Base-by-base conservation (phyloP, 2,329 filamentous ascomycete genomes). In the Xylaria sp. region DNA sequence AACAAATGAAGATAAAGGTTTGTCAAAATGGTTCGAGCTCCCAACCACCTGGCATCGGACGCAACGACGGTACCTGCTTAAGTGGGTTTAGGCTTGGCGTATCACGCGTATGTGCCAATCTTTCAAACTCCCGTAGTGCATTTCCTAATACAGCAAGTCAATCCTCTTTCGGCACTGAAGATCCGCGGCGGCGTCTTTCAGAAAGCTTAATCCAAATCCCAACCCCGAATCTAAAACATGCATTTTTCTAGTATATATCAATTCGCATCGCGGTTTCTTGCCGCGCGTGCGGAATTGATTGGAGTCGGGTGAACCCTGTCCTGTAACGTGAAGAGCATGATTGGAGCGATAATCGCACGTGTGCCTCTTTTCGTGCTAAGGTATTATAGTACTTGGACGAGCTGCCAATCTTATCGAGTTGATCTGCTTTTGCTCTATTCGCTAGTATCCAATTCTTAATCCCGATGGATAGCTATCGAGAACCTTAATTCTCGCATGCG, bases 61-160 rank as follows among this genome's bases (percentile, higher is more conserved):
- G 17, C 9, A 20, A 3, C 23, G 17, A 38, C 53, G 7, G 53
- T 56, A 56, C 53, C 53, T 56, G 53, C 53, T 56, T 56, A 20
- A 56, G n/a, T 7, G 53, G 53, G 53, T 33, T 56, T 56, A 31
- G 53, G 17, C 11, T 15, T 23, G 53, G 15, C 53, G 53, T 6
- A 40, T 38, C 53, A 31, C 53, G 15, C 53, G 53, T 48, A 10
- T n/a, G n/a, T 46, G 20, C 42, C 20, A n/a, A 26, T 23, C 23
- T 48, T 11, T 11, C 11, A 15, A 23, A 26, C 4, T 17, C 13
- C 7, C 31, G 15, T 56, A 20, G 53, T 33, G 33, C 9, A 20
- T 58, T 58, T 42, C 54, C 54, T n/a, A 42, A 42, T 58, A 42
- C 20, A 44, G 54, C 54, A 58, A 58, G 54, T 58, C 36, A 58